Percentiles rank a stretch among this genome's conserved stretches.
Evolutionary conservation across 805 yeast genomes (phyloP).

Genomic region (Kodamaea restingae): DNA sequence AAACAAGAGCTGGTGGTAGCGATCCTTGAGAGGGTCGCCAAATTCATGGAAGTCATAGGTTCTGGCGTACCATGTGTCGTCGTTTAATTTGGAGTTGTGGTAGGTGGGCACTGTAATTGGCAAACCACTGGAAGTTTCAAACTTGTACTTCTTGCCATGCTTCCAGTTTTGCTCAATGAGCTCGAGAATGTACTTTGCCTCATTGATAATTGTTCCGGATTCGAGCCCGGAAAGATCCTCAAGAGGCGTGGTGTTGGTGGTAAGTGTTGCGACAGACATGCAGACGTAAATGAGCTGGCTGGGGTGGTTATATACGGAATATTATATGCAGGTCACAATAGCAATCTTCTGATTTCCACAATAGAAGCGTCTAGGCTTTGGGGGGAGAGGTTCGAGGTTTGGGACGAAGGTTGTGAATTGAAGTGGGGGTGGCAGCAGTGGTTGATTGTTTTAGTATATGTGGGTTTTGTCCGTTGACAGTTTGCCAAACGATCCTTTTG

Average conservation of each 20-base stretch:
- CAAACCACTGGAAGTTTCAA: slow-evolving; percentile 8
- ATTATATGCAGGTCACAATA: background rate
- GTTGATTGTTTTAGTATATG: too few relatives aligned
- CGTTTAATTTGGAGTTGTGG: slow-evolving; percentile 11
- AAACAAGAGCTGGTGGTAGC: slow-evolving; percentile 10
- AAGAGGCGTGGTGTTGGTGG: slow-evolving; percentile 12
- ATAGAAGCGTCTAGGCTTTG: too few relatives aligned
- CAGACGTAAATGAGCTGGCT: background rate
- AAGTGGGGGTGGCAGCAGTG: too few relatives aligned
- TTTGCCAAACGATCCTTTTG: too few relatives aligned
- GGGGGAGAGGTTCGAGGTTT: too few relatives aligned
- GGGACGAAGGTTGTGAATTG: too few relatives aligned
- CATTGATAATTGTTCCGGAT: slow-evolving; percentile 9
- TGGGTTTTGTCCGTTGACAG: too few relatives aligned
- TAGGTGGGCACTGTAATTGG: slow-evolving; percentile 13
- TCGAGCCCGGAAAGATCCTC: slow-evolving; percentile 13
- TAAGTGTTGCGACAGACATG: slow-evolving; percentile 12
- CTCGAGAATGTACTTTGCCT: slow-evolving; percentile 13
- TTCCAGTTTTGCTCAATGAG: slow-evolving; percentile 13
- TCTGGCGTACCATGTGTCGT: slow-evolving; percentile 14
- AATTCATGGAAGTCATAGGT: slow-evolving; percentile 13
- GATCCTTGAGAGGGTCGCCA: slow-evolving; percentile 11
- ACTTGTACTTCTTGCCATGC: slow-evolving; percentile 11
- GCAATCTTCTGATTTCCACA: background rate
- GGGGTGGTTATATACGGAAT: background rate